Conservation (phyloP, 257 asterid species). For the Primulina eburnea region DNA sequence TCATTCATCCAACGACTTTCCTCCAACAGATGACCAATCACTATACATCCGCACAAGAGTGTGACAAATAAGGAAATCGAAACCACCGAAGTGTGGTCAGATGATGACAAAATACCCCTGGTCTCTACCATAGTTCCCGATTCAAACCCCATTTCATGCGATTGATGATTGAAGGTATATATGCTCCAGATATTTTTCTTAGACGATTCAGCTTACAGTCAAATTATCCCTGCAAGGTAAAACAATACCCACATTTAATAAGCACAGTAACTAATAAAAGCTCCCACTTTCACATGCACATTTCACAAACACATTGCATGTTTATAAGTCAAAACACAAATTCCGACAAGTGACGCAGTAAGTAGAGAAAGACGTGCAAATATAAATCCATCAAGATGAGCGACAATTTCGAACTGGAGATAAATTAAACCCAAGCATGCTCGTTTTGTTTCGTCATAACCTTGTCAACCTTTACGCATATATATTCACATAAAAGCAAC, state of each 20-base stretch:
- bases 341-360: background rate
- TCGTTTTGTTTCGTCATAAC: background rate
- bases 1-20: conserved; percentile 98
- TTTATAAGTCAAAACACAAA: background rate
- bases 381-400: background rate
- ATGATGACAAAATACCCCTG: conserved; percentile 34
- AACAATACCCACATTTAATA: conserved; percentile 10
- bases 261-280: conserved; percentile 9
- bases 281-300: background rate
- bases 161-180: conserved; percentile 13
- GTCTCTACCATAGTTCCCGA: conserved; percentile 38
- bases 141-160: conserved; percentile 45
- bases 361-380: conserved; percentile 2
- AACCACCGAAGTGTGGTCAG: conserved; percentile 76
- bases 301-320: background rate
- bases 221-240: conserved; percentile 29
- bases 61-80: conserved; percentile 78
- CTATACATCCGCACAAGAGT: conserved; percentile 80
- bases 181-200: too few relatives aligned
- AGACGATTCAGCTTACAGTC: too few relatives aligned
- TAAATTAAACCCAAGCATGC: background rate
- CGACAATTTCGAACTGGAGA: background rate
- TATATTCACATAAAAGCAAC: background rate
- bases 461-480: background rate
- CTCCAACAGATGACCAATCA: conserved; percentile 91